A percentile compares a stretch with the other conserved stretches of the same genome.
phyloP scores from a whole-genome alignment of 2,329 filamentous ascomycete genomes.

The Ceratocystis huliohia region DNA sequence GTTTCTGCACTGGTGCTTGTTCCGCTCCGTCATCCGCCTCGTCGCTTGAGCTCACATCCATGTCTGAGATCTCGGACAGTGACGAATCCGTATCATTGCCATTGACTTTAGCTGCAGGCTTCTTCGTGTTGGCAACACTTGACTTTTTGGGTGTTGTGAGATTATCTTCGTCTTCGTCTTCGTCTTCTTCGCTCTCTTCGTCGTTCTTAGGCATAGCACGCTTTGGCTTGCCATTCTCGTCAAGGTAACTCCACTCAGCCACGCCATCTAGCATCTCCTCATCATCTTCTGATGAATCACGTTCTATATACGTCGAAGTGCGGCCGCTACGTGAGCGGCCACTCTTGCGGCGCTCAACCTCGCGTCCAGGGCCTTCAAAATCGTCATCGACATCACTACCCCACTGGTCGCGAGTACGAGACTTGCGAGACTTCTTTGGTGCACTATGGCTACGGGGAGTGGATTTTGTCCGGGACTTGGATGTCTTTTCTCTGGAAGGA shows the following conservation, averaged over 20 bases:
- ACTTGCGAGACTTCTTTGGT: constrained; percentile 16
- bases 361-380: background rate
- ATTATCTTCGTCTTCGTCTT: constrained; percentile 22
- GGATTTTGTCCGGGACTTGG: constrained; percentile 27
- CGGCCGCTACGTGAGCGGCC: constrained; percentile 34
- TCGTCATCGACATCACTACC: constrained; percentile 19
- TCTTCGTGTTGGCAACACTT: background rate
- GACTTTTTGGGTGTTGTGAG: background rate
- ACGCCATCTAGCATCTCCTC: constrained; percentile 50
- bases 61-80: constrained; percentile 20
- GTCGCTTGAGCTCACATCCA: constrained; percentile 12
- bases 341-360: constrained; percentile 42
- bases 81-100: constrained; percentile 18
- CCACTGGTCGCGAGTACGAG: constrained; percentile 17
- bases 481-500: constrained; percentile 23
- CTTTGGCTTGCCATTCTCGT: constrained; percentile 25
- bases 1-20: background rate
- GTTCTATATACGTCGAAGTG: constrained; percentile 39
- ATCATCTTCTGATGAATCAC: constrained; percentile 45
- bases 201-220: constrained; percentile 18
- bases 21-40: constrained; percentile 4
- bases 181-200: constrained; percentile 22
- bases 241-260: constrained; percentile 44
- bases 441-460: background rate
- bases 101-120: background rate